Percentiles rank a stretch among this genome's conserved stretches.
These are phyloP conservation scores for Cladosporium sp. DNA, from an alignment of 2,329 filamentous ascomycete species.

Conservation along the genomic window DNA sequence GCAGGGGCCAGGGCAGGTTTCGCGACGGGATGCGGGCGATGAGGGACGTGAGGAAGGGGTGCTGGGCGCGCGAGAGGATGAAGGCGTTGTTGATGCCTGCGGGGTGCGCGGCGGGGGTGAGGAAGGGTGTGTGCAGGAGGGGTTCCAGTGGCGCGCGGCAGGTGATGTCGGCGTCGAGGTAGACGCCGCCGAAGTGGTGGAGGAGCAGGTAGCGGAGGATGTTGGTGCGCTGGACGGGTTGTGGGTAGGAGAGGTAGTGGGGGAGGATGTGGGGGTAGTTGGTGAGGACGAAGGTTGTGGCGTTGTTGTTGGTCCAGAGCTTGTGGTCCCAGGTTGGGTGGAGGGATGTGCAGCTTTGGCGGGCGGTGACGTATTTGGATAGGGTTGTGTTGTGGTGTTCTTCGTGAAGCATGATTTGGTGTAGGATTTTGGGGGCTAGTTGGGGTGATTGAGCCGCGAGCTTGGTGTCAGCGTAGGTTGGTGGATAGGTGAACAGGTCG, in stretches of 20 bases:
- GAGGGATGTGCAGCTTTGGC: conserved; percentile 18
- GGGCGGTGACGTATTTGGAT: conserved; percentile 17
- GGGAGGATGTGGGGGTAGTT: conserved; percentile 22
- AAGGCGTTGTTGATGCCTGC: conserved; percentile 29
- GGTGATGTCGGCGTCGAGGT: conserved; percentile 25
- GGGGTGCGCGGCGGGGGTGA: conserved; percentile 24
- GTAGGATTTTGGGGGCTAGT: conserved; percentile 20
- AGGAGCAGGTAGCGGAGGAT: conserved; percentile 25
- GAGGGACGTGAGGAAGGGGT: conserved; percentile 20
- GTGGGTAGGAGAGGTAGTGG: conserved; percentile 20
- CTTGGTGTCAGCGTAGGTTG: not conserved
- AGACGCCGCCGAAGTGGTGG: conserved; percentile 25
- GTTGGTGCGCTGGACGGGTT: conserved; percentile 26
- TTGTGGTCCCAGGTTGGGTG: conserved; percentile 21
- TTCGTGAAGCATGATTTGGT: conserved; percentile 23
- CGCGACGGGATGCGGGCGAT: conserved; percentile 17
- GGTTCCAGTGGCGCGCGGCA: conserved; percentile 20
- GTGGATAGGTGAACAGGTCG: conserved; percentile 16
- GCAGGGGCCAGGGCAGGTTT: conserved; percentile 22
- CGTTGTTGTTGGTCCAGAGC: conserved; percentile 22
- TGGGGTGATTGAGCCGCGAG: not conserved
- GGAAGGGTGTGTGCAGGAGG: conserved; percentile 19
- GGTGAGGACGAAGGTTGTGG: conserved; percentile 18
- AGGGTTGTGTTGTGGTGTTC: conserved; percentile 15
- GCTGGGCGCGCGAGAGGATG: conserved; percentile 21